Base-by-base conservation (phyloP, 768 basidiomycete species). In the Chalciporus pseudorubinellus region DNA sequence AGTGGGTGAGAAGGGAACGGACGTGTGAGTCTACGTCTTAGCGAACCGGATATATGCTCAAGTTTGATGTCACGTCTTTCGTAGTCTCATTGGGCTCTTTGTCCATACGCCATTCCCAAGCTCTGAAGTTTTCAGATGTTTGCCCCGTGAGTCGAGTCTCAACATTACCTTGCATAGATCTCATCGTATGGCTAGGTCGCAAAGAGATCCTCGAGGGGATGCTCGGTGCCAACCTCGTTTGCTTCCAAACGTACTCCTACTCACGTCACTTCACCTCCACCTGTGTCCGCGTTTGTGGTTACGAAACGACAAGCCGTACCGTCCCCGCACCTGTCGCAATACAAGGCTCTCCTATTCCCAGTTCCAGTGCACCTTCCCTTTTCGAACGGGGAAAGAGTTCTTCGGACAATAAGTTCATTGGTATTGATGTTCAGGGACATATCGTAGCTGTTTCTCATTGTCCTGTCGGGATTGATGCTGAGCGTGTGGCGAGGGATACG, bases 91-190 rank as follows among this genome's bases (percentile, higher is more conserved):
- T 38, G 95, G 95, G 4, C 81, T 99, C 54, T 99, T 98, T 71
- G 88, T 98, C 40, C 95, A 99, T 72, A 98, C 95, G 1, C 95
- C 95, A 12, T 98, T 98, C 85, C 95, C 95, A 5, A 91, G 87
- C 66, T 91, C 88, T 55, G 95, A 99, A 65, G 88, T 98, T 57
- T 99, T 98, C 78, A 78, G 95, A 49, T 95, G 91, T 69, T 73
- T 97, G 38, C 93, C 94, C 2, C 83, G 92, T 89, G 59, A 69
- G 87, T 81, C 14, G 28, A 13, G 14, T 14, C 0, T 4, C 18
- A 1, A 3, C 16, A 21, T 54, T 13, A 1, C 1, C n/a, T 21
- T n/a, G 6, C 29, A 18, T 19, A 20, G 10, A 41, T 55, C 31
- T 60, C 38, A 58, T 45, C 13, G 4, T 31, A 43, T 26, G n/a